Conservation (phyloP, 768 basidiomycete species). For the Grammothele lineata region DNA sequence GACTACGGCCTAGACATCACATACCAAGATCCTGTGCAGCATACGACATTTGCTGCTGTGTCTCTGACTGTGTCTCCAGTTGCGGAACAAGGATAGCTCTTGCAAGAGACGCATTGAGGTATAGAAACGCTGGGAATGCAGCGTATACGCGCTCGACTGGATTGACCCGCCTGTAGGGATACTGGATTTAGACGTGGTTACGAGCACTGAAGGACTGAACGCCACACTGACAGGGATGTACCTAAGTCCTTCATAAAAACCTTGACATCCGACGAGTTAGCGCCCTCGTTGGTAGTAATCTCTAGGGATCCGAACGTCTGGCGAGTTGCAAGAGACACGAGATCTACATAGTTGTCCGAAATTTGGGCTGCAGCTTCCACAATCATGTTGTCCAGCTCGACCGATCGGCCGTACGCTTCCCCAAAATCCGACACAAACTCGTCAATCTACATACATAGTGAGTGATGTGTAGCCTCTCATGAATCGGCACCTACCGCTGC, state of each 20-base stretch:
- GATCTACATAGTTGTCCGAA: conserved; percentile 15
- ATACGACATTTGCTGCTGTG: conserved; percentile 10
- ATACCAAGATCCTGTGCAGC: conserved; percentile 20
- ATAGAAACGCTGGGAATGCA: conserved; percentile 26
- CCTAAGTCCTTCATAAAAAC: not conserved
- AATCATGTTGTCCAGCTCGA: conserved; percentile 17
- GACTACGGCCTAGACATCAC: too few relatives aligned
- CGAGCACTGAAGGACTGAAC: not conserved
- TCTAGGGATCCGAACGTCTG: conserved; percentile 22
- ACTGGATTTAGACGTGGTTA: not conserved
- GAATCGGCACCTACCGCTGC: too few relatives aligned
- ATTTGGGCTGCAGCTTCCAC: conserved; percentile 9
- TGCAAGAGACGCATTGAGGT: conserved; percentile 24
- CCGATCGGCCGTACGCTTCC: conserved; percentile 14
- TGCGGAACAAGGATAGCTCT: conserved; percentile 22
- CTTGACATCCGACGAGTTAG: conserved; percentile 9
- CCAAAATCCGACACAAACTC: too few relatives aligned
- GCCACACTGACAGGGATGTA: not conserved
- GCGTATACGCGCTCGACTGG: conserved; percentile 29
- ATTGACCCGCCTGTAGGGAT: conserved; percentile 21
- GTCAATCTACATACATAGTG: too few relatives aligned
- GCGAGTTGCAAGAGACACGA: conserved; percentile 22
- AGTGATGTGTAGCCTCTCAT: too few relatives aligned
- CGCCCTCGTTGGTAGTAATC: conserved; percentile 19
- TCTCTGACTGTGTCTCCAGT: conserved; percentile 23